Base-by-base conservation (phyloP, 78 protist species). In the Paratrimastix pyriformis region DNA sequence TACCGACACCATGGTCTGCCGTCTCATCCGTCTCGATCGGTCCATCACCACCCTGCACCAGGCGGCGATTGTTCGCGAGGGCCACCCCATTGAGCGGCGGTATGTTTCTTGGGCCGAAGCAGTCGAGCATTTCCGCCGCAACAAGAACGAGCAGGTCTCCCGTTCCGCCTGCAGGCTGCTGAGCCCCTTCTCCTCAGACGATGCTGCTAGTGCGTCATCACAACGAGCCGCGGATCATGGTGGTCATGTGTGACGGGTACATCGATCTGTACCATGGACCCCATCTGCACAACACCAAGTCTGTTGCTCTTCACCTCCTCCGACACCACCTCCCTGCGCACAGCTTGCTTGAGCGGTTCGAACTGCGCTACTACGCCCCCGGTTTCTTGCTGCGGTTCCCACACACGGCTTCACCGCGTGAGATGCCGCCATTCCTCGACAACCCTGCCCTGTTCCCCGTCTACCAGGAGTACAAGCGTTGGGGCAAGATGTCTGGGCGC, bases 321-420 rank as follows among this genome's bases (percentile, higher is more conserved):
- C 7, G 3, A 21, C 11, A 37, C 21, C 60, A 77, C 57, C 38
- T 9, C 30, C 32, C 38, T 6, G 81, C n/a, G n/a, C n/a, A n/a
- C n/a, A n/a, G n/a, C n/a, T 11, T 26, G 42, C n/a, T 77, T 2
- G 18, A 30, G 33, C 30, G 9, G 42, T 77, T 62, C 58, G 5
- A 3, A 1, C n/a, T 77, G 24, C 7, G 3, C n/a, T 29, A 37
- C 21, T 77, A 77, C 57, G 48, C 42, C 30, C 32, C 38, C 44
- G 81, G 81, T 65, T 62, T 77, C 29, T 2, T 65, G 18, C 44
- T 65, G 32, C 5, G 60, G 4, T 77, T 69, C 75, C 81, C 81
- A 48, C 1, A 35, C 26, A 45, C 72, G 1, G 15, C 2, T 1
- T 6, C 5, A 2, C 75, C 74, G 35, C 21, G 0, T 1, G 3